phyloP scores from a whole-genome alignment of 1,139 yeast species.

The Debaryomycetaceae sp. region DNA sequence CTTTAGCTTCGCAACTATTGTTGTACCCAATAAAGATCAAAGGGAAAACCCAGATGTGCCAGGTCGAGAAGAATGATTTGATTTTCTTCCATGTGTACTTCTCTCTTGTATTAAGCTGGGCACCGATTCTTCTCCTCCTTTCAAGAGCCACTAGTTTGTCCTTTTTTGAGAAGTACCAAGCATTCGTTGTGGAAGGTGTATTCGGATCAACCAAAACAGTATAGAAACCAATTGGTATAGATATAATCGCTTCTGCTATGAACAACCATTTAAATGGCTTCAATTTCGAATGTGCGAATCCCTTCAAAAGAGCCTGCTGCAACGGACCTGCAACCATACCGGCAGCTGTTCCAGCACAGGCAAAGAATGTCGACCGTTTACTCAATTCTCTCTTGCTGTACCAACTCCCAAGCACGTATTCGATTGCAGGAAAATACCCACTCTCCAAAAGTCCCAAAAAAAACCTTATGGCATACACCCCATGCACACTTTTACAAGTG shows the following conservation, averaged over 20 bases:
- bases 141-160: slow-evolving; percentile 37
- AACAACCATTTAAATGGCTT: slow-evolving; percentile 40
- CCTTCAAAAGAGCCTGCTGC: slow-evolving; percentile 28
- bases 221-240: slow-evolving; percentile 34
- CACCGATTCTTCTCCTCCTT: slow-evolving; percentile 43
- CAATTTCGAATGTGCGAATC: slow-evolving; percentile 26
- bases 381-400: slow-evolving; percentile 20
- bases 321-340: slow-evolving; percentile 36
- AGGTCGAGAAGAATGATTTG: slow-evolving; percentile 41
- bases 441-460: slow-evolving; percentile 55
- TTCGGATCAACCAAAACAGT: slow-evolving; percentile 37
- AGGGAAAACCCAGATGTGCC: slow-evolving; percentile 52
- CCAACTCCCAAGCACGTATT: slow-evolving; percentile 47
- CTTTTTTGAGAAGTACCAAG: slow-evolving; percentile 31
- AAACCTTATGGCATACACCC: slow-evolving; percentile 54
- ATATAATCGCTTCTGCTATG: slow-evolving; percentile 35
- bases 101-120: slow-evolving; percentile 41
- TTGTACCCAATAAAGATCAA: slow-evolving; percentile 49
- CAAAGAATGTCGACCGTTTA: slow-evolving; percentile 49
- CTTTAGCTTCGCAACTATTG: slow-evolving; percentile 39
- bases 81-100: slow-evolving; percentile 37
- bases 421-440: slow-evolving; percentile 57
- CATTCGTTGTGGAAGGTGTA: slow-evolving; percentile 38
- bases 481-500: slow-evolving; percentile 33
- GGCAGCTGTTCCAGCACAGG: slow-evolving; percentile 26